Base-by-base conservation (phyloP, 2,329 filamentous ascomycete species). In the Penicillium sp. region DNA sequence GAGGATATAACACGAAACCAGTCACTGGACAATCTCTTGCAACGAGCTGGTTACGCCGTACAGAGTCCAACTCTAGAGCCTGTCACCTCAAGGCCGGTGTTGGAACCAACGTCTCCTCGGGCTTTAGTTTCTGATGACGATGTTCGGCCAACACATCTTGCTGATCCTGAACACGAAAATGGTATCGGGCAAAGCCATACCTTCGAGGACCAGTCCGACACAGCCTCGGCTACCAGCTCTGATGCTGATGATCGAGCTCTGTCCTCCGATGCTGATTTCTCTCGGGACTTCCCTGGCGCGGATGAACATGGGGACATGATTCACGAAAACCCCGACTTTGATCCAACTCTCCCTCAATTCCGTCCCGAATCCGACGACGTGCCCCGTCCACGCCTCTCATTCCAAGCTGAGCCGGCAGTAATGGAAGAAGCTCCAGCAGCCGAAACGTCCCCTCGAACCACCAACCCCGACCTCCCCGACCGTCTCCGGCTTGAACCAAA, bases 271-370 rank as follows among this genome's bases (percentile, higher is more conserved):
- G 39, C 38, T 16, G 48, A 15, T 8, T 48, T 51, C 18, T 51
- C 43, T 15, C 44, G 47, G 15, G 49, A 47, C 7, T 41, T 38
- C 26, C 45, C 45, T 13, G 38, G 45, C 34, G 39, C n/a, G 8
- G 44, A 41, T 10, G 48, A 42, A 38, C 31, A 39, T 8, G 44
- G 43, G 10, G 44, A 42, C 6, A 44, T 18, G 6, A 24, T 48
- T 41, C 45, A 57, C 0, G 29, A 43, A 38, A 18, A 45, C 7
- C 44, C 31, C 5, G 48, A 60, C 29, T 64, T 64, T 46, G 75
- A 79, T 54, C 74, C 76, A 24, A 78, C 75, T 7, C 68, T 79
- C 4, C 76, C 76, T 18, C 76, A 79, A 45, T 68, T 75, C 59
- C 73, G 76, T 42, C 77, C 76, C 4, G 68, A 76, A 52, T 66